Conservation (phyloP, 1,284 basidiomycete genomes). For the Albatrellus sp. region DNA sequence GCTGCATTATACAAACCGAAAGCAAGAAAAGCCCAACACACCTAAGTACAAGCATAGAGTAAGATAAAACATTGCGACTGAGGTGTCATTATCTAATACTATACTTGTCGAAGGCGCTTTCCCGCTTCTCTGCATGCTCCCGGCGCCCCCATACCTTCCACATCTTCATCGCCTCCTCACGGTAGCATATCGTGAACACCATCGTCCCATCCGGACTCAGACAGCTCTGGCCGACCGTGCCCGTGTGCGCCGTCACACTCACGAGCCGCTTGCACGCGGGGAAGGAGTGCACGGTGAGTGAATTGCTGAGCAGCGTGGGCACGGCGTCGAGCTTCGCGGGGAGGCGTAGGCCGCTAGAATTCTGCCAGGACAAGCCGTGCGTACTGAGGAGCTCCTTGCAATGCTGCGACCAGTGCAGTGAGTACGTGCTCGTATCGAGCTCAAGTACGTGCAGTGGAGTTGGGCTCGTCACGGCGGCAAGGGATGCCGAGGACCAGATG, state of each 20-base stretch:
- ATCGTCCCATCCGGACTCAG: constrained; percentile 24
- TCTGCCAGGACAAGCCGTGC: constrained; percentile 35
- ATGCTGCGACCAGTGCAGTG: constrained; percentile 54
- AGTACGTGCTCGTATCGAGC: constrained; percentile 51
- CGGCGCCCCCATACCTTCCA: constrained; percentile 25
- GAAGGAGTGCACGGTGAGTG: constrained; percentile 34
- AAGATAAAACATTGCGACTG: too few species aligned
- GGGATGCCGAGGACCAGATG: constrained; percentile 30
- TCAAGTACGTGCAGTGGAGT: constrained; percentile 36
- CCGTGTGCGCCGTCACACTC: constrained; percentile 22
- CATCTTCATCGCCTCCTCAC: constrained; percentile 30
- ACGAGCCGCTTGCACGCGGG: constrained; percentile 22
- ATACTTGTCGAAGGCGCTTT: constrained; percentile 15
- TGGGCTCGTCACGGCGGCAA: constrained; percentile 26
- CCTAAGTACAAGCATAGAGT: too few species aligned
- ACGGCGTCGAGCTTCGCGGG: constrained; percentile 12
- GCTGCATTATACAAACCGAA: too few species aligned
- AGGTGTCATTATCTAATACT: constrained; percentile 7
- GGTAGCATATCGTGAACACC: constrained; percentile 25
- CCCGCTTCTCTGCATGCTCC: constrained; percentile 14
- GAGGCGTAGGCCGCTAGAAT: constrained; percentile 7
- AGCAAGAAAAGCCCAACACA: too few species aligned
- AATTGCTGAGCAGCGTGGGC: constrained; percentile 31
- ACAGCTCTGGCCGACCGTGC: constrained; percentile 23
- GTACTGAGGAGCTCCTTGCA: constrained; percentile 56